A percentile compares a stretch with the other conserved stretches of the same genome.
Evolutionary conservation across 1,284 basidiomycete species (phyloP).

Genomic region (Ganoderma multipileum): DNA sequence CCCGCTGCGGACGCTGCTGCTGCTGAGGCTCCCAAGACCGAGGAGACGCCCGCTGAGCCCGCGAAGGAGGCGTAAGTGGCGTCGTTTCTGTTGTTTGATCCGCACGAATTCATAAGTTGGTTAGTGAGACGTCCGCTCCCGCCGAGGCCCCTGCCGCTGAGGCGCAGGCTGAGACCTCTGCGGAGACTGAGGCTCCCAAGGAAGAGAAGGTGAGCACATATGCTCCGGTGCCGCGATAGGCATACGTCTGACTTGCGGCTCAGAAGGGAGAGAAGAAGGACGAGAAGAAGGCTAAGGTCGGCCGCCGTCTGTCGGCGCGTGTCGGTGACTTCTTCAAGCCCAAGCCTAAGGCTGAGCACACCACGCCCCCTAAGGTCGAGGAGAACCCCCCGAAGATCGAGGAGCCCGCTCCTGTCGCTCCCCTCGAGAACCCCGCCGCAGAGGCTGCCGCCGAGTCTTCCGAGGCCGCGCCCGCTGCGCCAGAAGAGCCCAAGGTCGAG

Average conservation of each 20-base stretch:
- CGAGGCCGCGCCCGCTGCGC: constrained; percentile 35
- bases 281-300: constrained; percentile 61
- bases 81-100: constrained; percentile 3
- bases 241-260: constrained; percentile 3
- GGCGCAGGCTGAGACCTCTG: constrained; percentile 44
- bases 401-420: constrained; percentile 74
- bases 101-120: constrained; percentile 28
- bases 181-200: constrained; percentile 57
- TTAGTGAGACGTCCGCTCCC: constrained; percentile 73
- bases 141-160: constrained; percentile 44
- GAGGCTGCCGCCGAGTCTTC: constrained; percentile 43
- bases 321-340: constrained; percentile 82
- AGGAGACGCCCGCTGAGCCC: constrained; percentile 50
- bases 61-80: constrained; percentile 64
- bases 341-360: constrained; percentile 73
- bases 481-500: constrained; percentile 47
- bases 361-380: constrained; percentile 83
- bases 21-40: constrained; percentile 42
- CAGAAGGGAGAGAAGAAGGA: constrained; percentile 45
- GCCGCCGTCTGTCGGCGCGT: constrained; percentile 79
- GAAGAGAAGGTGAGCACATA: constrained; percentile 62
- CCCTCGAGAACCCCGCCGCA: constrained; percentile 73
- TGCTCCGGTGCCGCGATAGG: not conserved
- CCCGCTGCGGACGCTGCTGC: constrained; percentile 39
- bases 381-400: constrained; percentile 83